phyloP scores from a whole-genome alignment of 345 rosid species.

The Linum trigynum region DNA sequence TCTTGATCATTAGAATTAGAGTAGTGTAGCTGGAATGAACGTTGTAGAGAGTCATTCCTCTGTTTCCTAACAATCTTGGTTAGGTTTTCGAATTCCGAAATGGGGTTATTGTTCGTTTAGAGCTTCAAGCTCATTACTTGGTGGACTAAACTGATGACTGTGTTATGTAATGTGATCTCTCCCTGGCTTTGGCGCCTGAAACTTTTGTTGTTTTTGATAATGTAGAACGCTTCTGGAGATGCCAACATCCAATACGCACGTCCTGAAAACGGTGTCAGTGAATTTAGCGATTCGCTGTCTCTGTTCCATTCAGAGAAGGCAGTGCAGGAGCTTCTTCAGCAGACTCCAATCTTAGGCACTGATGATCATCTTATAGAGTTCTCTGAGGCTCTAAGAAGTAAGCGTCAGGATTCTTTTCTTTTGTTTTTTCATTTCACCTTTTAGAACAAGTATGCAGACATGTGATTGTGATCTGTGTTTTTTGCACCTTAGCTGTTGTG shows the following conservation, averaged over 20 bases:
- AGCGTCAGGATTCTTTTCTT: slow-evolving; percentile 14
- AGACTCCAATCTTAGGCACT: slow-evolving; percentile 59
- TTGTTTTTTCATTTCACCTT: slow-evolving; percentile 10
- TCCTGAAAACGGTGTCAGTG: slow-evolving; percentile 41
- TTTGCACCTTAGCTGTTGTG: slow-evolving; percentile 68
- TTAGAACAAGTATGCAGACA: slow-evolving; percentile 1
- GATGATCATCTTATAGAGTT: slow-evolving; percentile 93
- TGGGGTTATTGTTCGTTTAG: too few relatives aligned
- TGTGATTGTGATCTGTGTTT: background rate
- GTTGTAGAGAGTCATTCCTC: background rate
- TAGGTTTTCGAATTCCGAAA: background rate
- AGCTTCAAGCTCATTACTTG: background rate
- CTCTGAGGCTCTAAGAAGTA: slow-evolving; percentile 94
- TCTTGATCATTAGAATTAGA: background rate
- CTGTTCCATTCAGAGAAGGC: slow-evolving; percentile 75
- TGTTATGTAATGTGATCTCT: background rate
- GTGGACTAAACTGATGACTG: background rate
- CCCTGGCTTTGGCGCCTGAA: background rate
- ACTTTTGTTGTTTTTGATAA: background rate
- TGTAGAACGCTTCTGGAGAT: slow-evolving; percentile 45
- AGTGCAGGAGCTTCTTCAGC: slow-evolving; percentile 75
- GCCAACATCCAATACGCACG: slow-evolving; percentile 29
- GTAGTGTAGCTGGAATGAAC: background rate
- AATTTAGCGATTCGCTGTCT: slow-evolving; percentile 34
- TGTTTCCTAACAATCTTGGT: background rate